Evolutionary conservation across 2,329 filamentous ascomycete species (phyloP).

Genomic region (Microsporum ferrugineum): DNA sequence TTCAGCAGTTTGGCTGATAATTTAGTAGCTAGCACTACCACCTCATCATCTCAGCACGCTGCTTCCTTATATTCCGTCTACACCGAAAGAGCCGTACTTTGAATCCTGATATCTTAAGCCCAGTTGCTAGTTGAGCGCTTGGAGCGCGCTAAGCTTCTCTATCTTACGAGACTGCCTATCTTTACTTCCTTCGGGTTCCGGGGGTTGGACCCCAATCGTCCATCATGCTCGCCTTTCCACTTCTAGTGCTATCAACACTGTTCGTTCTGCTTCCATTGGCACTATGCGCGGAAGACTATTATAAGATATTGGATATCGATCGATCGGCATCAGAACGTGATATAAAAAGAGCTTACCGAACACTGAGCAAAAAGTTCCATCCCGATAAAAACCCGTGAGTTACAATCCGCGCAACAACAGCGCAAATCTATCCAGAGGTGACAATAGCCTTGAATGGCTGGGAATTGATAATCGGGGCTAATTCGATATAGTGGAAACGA

Average conservation of each 20-base stretch:
- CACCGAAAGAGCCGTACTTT: neutral
- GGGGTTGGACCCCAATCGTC: neutral
- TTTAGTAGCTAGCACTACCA: too few relatives aligned
- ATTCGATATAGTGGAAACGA: conserved; percentile 56
- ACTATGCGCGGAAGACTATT: conserved; percentile 37
- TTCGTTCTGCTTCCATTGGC: conserved; percentile 26
- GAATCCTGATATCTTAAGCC: neutral
- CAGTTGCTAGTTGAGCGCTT: neutral
- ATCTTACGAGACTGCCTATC: neutral
- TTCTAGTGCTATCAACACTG: conserved; percentile 26
- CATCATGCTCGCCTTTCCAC: conserved; percentile 26
- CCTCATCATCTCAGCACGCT: neutral
- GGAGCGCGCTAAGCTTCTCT: neutral
- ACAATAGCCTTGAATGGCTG: neutral
- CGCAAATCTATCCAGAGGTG: neutral
- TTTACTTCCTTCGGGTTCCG: neutral
- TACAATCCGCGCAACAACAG: neutral
- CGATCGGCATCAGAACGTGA: conserved; percentile 72
- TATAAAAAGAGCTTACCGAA: conserved; percentile 86
- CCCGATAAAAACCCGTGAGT: conserved; percentile 95
- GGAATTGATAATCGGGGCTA: neutral
- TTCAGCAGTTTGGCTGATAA: neutral
- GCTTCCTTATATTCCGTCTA: neutral
- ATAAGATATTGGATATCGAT: conserved; percentile 66
- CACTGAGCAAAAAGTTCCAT: conserved; percentile 87